Base-by-base conservation (phyloP, 2,329 filamentous ascomycete species). In the Trichoderma sp. region DNA sequence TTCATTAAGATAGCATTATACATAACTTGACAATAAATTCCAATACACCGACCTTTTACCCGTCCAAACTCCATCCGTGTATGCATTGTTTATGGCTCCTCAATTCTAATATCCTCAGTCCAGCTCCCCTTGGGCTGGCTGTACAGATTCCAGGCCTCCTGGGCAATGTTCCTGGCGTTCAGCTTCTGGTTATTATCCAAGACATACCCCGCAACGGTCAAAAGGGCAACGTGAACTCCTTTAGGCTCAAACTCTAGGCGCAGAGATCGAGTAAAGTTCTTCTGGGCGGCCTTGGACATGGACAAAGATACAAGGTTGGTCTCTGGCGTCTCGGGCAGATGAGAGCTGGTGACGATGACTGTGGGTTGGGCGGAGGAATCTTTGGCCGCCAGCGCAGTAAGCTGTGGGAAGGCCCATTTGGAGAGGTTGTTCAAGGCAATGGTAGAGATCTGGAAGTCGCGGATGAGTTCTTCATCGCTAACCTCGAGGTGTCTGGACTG, bases 241-340 rank as follows among this genome's bases (percentile, higher is more conserved):
- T 78, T 72, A 1, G 71, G 35, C 1, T 67, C 70, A 64, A 80
- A 84, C 7, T 78, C 78, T 64, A 76, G 74, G 22, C 77, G 71
- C 68, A 86, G 74, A 19, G 77, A 81, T 68, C 82, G 75, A 9
- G 84, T 77, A 71, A 86, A 74, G 54, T 83, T 85, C n/a, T 81
- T 75, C 76, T 87, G 84, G 0, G 84, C 80, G 1, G 84, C 81
- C 71, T 87, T 87, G 52, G 79, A 79, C 66, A 85, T 75, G 3
- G 82, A 84, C 7, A 86, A 74, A 0, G 81, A 82, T n/a, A 87
- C 82, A 0, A 85, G 74, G 22, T 80, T 73, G 4, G 83, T 80
- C 3, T 81, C 72, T 0, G 84, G 84, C 25, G 82, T 75, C 67
- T 79, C 79, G 22, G 82, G 84, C 8, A 86, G 77, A 61, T 79